These are phyloP conservation scores for Leishmania aethiopica DNA, from an alignment of 208 protist genomes.

Conservation along the genomic window DNA sequence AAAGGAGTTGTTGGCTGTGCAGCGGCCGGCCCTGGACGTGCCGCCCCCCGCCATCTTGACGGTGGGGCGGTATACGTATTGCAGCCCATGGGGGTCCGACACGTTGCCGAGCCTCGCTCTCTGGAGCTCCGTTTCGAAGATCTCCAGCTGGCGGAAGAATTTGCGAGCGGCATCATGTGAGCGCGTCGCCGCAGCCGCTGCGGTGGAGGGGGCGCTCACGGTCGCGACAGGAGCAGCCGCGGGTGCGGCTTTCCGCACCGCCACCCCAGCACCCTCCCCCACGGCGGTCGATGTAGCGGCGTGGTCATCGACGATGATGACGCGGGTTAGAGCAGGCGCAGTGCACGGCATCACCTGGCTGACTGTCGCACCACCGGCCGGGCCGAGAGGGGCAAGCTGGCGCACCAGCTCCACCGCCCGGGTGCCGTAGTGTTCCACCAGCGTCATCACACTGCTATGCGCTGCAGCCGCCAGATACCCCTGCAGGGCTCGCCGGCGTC, in stretches of 20 bases:
- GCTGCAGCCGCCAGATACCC: neutral
- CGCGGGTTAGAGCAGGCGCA: conserved; percentile 20
- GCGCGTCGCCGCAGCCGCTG: conserved; percentile 1
- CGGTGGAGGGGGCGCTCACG: neutral
- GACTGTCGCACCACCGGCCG: conserved; percentile 23
- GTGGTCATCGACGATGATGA: conserved; percentile 10
- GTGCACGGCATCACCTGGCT: conserved; percentile 21
- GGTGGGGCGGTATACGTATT: conserved; percentile 27
- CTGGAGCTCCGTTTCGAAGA: conserved; percentile 24
- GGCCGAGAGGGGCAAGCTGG: conserved; percentile 28
- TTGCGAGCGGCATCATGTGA: conserved; percentile 8
- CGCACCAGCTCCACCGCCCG: conserved; percentile 27
- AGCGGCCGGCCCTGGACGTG: neutral
- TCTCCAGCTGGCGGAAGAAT: conserved; percentile 31
- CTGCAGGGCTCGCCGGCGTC: neutral
- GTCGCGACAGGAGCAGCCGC: conserved; percentile 1
- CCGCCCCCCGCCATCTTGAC: conserved; percentile 17
- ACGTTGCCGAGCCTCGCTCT: conserved; percentile 5
- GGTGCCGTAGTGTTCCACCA: conserved; percentile 19
- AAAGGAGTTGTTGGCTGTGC: conserved; percentile 18
- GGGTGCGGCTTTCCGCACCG: neutral
- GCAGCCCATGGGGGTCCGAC: conserved; percentile 6
- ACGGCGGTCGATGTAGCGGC: neutral
- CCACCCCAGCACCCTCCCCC: neutral
- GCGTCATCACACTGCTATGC: conserved; percentile 5